These are phyloP conservation scores for Exophiala xenobiotica DNA, from an alignment of 2,329 filamentous ascomycete genomes.

Conservation along the genomic window DNA sequence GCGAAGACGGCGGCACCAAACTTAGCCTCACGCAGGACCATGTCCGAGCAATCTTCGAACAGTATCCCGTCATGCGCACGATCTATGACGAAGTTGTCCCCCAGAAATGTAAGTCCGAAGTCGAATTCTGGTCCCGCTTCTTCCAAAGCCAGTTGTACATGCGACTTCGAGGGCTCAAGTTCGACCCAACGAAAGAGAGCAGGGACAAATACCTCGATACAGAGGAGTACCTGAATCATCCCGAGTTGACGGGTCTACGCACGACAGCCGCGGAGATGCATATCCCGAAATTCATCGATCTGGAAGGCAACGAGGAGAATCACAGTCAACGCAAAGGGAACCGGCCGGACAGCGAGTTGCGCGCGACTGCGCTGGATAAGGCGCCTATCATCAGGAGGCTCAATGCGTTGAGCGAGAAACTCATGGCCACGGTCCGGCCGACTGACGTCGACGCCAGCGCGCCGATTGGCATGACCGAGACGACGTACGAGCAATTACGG, in stretches of 20 bases:
- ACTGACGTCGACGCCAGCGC: slow-evolving; percentile 68
- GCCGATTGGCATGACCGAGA: slow-evolving; percentile 67
- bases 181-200: slow-evolving; percentile 68
- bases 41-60: slow-evolving; percentile 86
- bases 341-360: slow-evolving; percentile 85
- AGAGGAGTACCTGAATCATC: slow-evolving; percentile 70
- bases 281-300: slow-evolving; percentile 84
- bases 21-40: slow-evolving; percentile 88
- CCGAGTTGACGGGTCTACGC: slow-evolving; percentile 56
- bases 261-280: slow-evolving; percentile 55
- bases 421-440: slow-evolving; percentile 82
- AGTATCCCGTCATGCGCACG: slow-evolving; percentile 84
- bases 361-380: slow-evolving; percentile 69
- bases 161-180: slow-evolving; percentile 84
- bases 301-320: slow-evolving; percentile 93
- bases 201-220: slow-evolving; percentile 56
- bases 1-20: slow-evolving; percentile 70
- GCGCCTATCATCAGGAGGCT: slow-evolving; percentile 85
- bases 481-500: slow-evolving; percentile 70
- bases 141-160: slow-evolving; percentile 89
- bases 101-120: slow-evolving; percentile 58
- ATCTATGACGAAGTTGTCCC: slow-evolving; percentile 94
- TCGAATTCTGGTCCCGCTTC: slow-evolving; percentile 89
- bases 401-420: slow-evolving; percentile 88
- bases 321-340: slow-evolving; percentile 86